These are phyloP conservation scores for Mayamaea pseudoterrestris DNA, from an alignment of 108 stramenopile genomes.

Conservation along the genomic window DNA sequence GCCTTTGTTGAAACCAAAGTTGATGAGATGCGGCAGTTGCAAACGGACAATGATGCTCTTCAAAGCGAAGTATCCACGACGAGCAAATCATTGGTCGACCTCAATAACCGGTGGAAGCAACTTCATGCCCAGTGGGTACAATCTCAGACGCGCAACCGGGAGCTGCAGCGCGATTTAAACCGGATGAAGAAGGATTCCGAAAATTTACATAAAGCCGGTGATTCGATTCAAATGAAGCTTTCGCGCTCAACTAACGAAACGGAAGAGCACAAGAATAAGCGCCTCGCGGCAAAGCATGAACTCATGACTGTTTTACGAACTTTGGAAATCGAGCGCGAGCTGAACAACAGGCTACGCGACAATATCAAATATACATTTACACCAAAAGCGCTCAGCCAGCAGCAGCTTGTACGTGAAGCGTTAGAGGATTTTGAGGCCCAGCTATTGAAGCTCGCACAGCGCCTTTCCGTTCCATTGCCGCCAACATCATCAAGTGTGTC, in stretches of 20 bases:
- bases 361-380: constrained; percentile 69
- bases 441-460: constrained; percentile 37
- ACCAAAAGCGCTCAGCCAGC: constrained; percentile 72
- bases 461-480: constrained; percentile 43
- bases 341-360: constrained; percentile 50
- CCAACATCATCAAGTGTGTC: constrained; percentile 16
- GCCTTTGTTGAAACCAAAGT: constrained; percentile 68
- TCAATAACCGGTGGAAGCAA: constrained; percentile 61
- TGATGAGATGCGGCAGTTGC: constrained; percentile 70
- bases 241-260: constrained; percentile 63
- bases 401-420: constrained; percentile 55
- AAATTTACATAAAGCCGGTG: constrained; percentile 61
- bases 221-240: constrained; percentile 55
- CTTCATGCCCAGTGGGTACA: constrained; percentile 56
- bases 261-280: constrained; percentile 78
- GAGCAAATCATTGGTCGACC: constrained; percentile 34
- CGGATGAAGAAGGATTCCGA: constrained; percentile 67
- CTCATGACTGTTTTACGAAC: constrained; percentile 70
- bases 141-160: constrained; percentile 53
- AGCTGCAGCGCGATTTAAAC: constrained; percentile 68
- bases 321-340: constrained; percentile 54
- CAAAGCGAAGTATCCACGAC: constrained; percentile 60
- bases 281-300: constrained; percentile 74
- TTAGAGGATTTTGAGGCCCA: constrained; percentile 53
- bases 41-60: constrained; percentile 41